These are phyloP conservation scores for Xylaria castorea DNA, from an alignment of 495 filamentous ascomycete genomes.

Conservation along the genomic window DNA sequence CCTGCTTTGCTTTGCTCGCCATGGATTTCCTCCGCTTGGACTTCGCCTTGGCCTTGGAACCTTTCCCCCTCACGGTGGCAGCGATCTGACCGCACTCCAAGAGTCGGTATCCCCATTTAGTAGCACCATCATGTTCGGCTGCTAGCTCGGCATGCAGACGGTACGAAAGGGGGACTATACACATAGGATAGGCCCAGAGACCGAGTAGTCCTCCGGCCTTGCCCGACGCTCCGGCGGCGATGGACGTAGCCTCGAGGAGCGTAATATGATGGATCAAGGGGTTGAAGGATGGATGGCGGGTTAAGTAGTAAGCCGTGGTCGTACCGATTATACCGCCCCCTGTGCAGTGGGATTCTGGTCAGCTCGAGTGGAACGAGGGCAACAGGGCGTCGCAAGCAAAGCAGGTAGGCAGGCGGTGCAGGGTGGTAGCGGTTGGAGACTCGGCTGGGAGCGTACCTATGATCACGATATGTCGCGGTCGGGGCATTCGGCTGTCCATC, in stretches of 20 bases:
- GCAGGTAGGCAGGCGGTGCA: neutral
- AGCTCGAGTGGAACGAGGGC: constrained; percentile 2
- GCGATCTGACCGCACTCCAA: constrained; percentile 77
- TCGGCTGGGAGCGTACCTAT: constrained; percentile 57
- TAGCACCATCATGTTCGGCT: constrained; percentile 79
- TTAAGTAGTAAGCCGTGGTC: constrained; percentile 92
- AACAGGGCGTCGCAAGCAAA: neutral
- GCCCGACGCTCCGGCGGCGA: constrained; percentile 91
- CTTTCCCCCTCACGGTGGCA: constrained; percentile 57
- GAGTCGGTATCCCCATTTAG: constrained; percentile 86
- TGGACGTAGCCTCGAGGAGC: constrained; percentile 84
- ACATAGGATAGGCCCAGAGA: constrained; percentile 89
- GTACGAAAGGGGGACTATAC: constrained; percentile 87
- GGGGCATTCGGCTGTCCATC: constrained; percentile 42
- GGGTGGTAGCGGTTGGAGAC: constrained; percentile 6
- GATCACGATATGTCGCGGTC: constrained; percentile 69
- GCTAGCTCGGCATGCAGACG: constrained; percentile 82
- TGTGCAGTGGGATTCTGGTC: constrained; percentile 39
- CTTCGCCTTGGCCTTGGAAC: constrained; percentile 39
- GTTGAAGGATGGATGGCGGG: constrained; percentile 84
- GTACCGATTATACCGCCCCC: constrained; percentile 96
- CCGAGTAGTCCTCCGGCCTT: constrained; percentile 94
- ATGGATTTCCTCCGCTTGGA: constrained; percentile 35
- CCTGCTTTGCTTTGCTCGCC: constrained; percentile 34
- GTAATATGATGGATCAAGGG: constrained; percentile 78